Evolutionary conservation across 1,284 basidiomycete genomes (phyloP).

Genomic region (Inonotus hispidus): DNA sequence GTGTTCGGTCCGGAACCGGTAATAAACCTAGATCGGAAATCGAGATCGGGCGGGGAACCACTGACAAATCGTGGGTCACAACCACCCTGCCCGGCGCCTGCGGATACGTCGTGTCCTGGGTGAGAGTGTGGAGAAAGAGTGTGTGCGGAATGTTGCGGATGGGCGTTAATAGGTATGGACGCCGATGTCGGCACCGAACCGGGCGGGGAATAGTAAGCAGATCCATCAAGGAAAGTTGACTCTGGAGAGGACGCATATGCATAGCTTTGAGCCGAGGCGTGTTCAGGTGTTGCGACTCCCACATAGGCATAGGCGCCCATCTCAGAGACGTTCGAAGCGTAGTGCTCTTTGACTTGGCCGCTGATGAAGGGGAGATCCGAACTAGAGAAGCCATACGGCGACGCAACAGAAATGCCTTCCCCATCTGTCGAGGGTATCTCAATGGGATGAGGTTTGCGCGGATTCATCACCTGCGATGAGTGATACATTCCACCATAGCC

Average conservation of each 20-base stretch:
- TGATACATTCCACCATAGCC: not conserved
- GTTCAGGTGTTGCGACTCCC: slow-evolving; percentile 2
- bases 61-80: slow-evolving; percentile 20
- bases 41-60: slow-evolving; percentile 15
- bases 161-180: slow-evolving; percentile 8
- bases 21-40: slow-evolving; percentile 2
- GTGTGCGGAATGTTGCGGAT: slow-evolving; percentile 3
- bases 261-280: slow-evolving; percentile 8
- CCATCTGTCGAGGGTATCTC: slow-evolving; percentile 1
- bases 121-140: not conserved
- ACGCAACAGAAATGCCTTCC: slow-evolving; percentile 2
- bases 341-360: slow-evolving; percentile 11
- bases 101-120: not conserved
- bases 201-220: slow-evolving; percentile 16
- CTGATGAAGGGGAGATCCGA: slow-evolving; percentile 13
- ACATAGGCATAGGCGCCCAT: slow-evolving; percentile 8
- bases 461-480: not conserved
- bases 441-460: slow-evolving; percentile 12
- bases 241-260: slow-evolving; percentile 15
- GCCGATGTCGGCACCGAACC: slow-evolving; percentile 1
- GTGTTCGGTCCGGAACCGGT: not conserved
- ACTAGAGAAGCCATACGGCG: slow-evolving; percentile 11
- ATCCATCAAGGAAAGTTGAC: slow-evolving; percentile 12
- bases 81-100: slow-evolving; percentile 7
- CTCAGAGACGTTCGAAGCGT: not conserved